Percentiles rank a stretch among this genome's conserved stretches.
Conservation (phyloP, 2,329 filamentous ascomycete genomes). For the Stagonosporopsis cucurbitacearum region DNA sequence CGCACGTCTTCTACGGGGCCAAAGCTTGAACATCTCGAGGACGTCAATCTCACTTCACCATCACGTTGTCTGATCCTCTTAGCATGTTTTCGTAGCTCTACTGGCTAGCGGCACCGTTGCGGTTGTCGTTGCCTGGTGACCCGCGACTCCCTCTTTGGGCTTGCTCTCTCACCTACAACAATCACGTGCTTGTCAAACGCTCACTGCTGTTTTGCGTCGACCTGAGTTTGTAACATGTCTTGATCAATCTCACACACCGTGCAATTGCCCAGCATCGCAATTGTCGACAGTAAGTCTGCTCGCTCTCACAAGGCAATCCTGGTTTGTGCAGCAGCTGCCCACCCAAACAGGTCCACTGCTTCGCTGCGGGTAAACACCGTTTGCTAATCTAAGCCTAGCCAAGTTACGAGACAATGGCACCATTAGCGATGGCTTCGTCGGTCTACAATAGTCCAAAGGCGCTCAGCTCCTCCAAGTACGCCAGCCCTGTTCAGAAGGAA, state of each 20-base stretch:
- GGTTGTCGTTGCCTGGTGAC: neutral
- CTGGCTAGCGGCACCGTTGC: neutral
- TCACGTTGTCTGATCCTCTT: too few relatives aligned
- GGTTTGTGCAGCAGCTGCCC: neutral
- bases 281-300: neutral
- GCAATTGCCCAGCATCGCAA: neutral
- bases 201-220: neutral
- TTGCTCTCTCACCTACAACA: conserved; percentile 6
- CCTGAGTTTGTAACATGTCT: neutral
- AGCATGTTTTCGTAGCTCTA: neutral
- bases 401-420: neutral
- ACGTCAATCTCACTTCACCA: conserved; percentile 8
- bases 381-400: neutral
- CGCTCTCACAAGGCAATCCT: neutral
- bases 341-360: neutral
- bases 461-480: conserved; percentile 30
- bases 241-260: neutral
- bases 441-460: conserved; percentile 18
- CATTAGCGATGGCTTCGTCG: neutral
- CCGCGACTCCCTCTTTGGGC: neutral
- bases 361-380: neutral
- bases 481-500: conserved; percentile 18
- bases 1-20: neutral
- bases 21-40: neutral
- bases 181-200: neutral